A percentile compares a stretch with the other conserved stretches of the same genome.
phyloP scores from a whole-genome alignment of 768 basidiomycete genomes.

The Russula abietina region DNA sequence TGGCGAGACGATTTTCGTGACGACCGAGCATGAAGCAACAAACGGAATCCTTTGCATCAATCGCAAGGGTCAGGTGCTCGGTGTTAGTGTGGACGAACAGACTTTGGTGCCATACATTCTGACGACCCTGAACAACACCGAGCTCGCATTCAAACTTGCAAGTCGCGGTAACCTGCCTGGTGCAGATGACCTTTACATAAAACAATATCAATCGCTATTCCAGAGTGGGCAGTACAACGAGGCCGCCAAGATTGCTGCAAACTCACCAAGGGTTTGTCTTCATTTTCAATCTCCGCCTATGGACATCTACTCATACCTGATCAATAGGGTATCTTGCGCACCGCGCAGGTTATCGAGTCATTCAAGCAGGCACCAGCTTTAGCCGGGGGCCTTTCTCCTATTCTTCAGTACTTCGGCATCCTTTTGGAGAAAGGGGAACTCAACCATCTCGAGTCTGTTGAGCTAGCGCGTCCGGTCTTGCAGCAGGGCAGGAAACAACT shows the following conservation, averaged over 20 bases:
- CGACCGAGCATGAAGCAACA: conserved; percentile 89
- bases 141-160: conserved; percentile 96
- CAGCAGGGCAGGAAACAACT: conserved; percentile 95
- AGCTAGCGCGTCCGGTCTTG: conserved; percentile 91
- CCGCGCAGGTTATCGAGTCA: conserved; percentile 89
- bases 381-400: conserved; percentile 87
- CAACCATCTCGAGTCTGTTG: conserved; percentile 92
- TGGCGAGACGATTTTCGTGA: conserved; percentile 98
- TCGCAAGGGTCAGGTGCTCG: conserved; percentile 98
- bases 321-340: conserved; percentile 83
- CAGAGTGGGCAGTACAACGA: conserved; percentile 82
- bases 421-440: conserved; percentile 97
- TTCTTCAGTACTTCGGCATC: conserved; percentile 97
- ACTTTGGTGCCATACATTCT: conserved; percentile 95
- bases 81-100: conserved; percentile 94
- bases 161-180: conserved; percentile 95
- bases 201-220: conserved; percentile 91
- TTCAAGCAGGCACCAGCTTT: conserved; percentile 95
- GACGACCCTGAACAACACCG: conserved; percentile 90
- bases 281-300: neutral
- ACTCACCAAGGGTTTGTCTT: conserved; percentile 78
- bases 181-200: conserved; percentile 92
- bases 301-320: conserved; percentile 8
- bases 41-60: conserved; percentile 99
- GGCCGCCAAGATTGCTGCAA: conserved; percentile 96